phyloP scores from a whole-genome alignment of 805 yeast genomes.

The Maudiozyma saulgeensis region DNA sequence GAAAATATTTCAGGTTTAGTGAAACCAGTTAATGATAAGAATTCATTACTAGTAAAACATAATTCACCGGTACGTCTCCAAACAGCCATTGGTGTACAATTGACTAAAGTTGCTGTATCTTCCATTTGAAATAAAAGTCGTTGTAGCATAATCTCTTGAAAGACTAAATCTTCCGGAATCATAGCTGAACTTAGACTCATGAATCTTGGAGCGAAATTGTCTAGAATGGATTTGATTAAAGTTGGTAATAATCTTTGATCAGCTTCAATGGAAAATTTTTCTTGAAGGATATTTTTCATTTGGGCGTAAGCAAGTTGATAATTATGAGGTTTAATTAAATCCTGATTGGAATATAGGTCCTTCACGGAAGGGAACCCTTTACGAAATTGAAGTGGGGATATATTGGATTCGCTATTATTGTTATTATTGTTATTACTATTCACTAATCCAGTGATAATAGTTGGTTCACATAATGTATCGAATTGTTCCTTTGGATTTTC shows the following conservation, averaged over 20 bases:
- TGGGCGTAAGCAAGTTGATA: conserved; percentile 16
- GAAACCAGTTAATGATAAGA: conserved; percentile 60
- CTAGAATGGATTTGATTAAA: neutral
- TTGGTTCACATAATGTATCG: neutral
- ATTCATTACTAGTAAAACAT: conserved; percentile 67
- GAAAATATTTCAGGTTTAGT: conserved; percentile 47
- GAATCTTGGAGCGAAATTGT: conserved; percentile 59
- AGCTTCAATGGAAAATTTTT: conserved; percentile 5
- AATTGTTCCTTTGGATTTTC: neutral
- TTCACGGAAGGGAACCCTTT: conserved; percentile 15
- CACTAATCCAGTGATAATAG: neutral
- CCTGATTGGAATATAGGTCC: conserved; percentile 14
- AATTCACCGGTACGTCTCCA: conserved; percentile 86
- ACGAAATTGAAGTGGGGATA: conserved; percentile 16
- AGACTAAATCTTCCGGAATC: conserved; percentile 60
- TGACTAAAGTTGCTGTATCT: conserved; percentile 34
- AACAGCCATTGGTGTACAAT: conserved; percentile 71
- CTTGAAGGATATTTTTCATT: conserved; percentile 10
- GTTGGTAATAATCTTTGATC: neutral
- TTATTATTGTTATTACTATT: neutral
- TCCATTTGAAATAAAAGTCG: conserved; percentile 50
- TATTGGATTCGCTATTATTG: neutral
- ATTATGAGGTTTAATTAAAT: conserved; percentile 17
- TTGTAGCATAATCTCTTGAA: conserved; percentile 50
- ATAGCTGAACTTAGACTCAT: conserved; percentile 66